Conservation (phyloP, 768 basidiomycete species). For the Lactifluus pinguis region DNA sequence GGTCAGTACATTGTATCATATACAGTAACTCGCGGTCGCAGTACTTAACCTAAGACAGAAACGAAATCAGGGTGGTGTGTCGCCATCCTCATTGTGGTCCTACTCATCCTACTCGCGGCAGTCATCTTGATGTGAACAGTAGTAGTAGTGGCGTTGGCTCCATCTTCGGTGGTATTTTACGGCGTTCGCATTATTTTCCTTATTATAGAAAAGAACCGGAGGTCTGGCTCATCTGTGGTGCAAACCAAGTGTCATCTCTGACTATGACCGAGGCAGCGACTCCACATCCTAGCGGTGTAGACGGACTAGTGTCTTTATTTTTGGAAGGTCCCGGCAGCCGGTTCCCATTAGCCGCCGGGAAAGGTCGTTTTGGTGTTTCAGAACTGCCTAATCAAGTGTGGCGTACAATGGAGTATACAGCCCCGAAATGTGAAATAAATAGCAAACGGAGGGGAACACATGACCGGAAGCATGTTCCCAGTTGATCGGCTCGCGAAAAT, state of each 20-base stretch:
- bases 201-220: not conserved
- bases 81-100: conserved; percentile 69
- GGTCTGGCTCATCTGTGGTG: not conserved
- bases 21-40: not conserved
- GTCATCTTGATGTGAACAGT: conserved; percentile 61
- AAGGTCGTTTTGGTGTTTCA: too few species aligned
- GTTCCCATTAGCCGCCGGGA: too few species aligned
- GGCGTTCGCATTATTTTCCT: not conserved
- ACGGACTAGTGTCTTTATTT: too few species aligned
- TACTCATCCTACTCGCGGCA: conserved; percentile 65
- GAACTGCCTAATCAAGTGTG: too few species aligned
- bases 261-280: not conserved
- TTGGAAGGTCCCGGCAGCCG: too few species aligned
- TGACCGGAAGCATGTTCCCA: too few species aligned
- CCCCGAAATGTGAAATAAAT: too few species aligned
- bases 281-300: too few species aligned
- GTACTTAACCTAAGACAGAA: conserved; percentile 35
- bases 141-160: not conserved
- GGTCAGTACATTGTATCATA: conserved; percentile 30
- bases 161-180: not conserved
- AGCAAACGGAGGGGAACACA: too few species aligned
- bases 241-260: not conserved
- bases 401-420: too few species aligned
- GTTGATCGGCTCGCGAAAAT: too few species aligned
- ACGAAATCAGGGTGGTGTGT: conserved; percentile 89